Conservation (phyloP, 805 yeast genomes). For the Phaffomyces opuntiae region DNA sequence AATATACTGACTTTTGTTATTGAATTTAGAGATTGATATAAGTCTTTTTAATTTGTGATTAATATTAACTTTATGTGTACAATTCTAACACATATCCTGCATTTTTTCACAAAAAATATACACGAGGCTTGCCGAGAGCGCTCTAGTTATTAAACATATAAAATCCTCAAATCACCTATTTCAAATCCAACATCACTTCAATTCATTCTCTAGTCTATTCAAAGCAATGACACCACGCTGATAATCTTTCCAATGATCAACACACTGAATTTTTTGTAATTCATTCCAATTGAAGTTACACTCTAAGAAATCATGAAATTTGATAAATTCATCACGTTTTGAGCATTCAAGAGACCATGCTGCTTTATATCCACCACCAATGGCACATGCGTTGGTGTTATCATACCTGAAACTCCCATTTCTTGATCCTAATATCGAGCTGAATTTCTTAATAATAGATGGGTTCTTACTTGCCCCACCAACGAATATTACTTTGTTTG, state of each 20-base stretch:
- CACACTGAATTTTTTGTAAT: conserved; percentile 21
- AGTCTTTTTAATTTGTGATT: too few relatives aligned
- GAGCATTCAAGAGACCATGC: conserved; percentile 48
- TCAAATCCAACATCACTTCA: neutral
- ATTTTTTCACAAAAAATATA: too few relatives aligned
- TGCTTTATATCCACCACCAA: conserved; percentile 87
- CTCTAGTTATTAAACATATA: too few relatives aligned
- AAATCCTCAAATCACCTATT: too few relatives aligned
- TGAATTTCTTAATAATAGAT: conserved; percentile 62
- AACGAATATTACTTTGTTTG: conserved; percentile 69
- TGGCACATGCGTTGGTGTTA: conserved; percentile 84
- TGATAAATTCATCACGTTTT: conserved; percentile 7
- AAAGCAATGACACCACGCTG: conserved; percentile 25
- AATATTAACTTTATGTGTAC: too few relatives aligned
- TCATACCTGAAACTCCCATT: conserved; percentile 65
- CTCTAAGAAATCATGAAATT: conserved; percentile 40
- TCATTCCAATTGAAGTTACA: conserved; percentile 42
- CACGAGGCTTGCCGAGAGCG: too few relatives aligned
- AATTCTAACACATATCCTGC: too few relatives aligned
- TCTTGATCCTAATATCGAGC: conserved; percentile 55
- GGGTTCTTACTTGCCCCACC: conserved; percentile 81
- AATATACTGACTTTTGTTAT: too few relatives aligned
- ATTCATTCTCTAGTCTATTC: conserved; percentile 23
- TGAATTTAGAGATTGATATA: too few relatives aligned
- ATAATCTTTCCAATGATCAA: conserved; percentile 25